Evolutionary conservation across 2,329 filamentous ascomycete species (phyloP), one percentile per base, ranked within the genome.

Genomic region (Aspergillus caelatus): DNA sequence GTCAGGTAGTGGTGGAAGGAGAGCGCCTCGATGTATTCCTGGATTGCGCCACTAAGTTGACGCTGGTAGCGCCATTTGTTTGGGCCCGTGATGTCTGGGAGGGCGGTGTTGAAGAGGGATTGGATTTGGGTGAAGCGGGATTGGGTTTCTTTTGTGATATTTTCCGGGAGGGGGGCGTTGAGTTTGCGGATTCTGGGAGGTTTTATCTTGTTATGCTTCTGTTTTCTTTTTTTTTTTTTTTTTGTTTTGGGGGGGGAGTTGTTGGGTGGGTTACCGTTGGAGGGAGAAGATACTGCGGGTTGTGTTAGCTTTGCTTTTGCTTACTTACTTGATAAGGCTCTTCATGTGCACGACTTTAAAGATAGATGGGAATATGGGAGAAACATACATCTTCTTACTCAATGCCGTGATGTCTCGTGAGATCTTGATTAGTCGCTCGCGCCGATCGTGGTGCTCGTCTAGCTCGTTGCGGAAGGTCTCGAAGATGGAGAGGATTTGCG

Each of bases 11-110:
- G 89, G 64, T 90, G 85, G 76, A 99, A 97, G 0, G 91, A 91
- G 32, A 96, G 82, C 0, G 94, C 94, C 81, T 99, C 95, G 77
- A 97, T 91, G 73, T 93, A 95, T 79, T 99, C 95, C 79, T 99
- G 95, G 58, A 96, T 88, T 56, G 93, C 94, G 53, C 83, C 80
- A 26, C 90, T 91, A 67, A 97, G 89, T 59, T 93, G 88, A 61
- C 87, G 84, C 57, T 88, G 85, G 79, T 98, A 99, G 62, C 95
- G 91, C 79, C 92, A 88, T 10, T 91, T 86, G 77, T 97, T 95
- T 71, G 94, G 84, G 45, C 89, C 89, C 69, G 90, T 85, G 6
- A 97, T 83, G 68, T 98, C 94, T 1, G 86, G 82, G 21, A 88
- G 85, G 60, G 97, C 86, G 46, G 83, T 80, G 4, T 82, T 79